Evolutionary conservation across 169 alveolate species (phyloP), one percentile per base, ranked within the genome.

Genomic region (Plasmodium falciparum): DNA sequence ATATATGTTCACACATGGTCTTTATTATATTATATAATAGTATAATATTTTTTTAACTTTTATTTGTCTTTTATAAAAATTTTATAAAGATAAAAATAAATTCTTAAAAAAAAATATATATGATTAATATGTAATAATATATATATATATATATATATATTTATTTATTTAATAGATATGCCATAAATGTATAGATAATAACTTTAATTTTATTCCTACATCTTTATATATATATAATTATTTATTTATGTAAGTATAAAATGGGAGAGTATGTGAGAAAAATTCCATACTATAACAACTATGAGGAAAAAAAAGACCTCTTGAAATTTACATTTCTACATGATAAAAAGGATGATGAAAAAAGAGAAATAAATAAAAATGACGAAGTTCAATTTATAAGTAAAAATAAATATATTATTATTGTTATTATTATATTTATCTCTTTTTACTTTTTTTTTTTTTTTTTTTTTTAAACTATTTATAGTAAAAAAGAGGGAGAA

Each of bases 241-340:
- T 2, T 39, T 39, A 39, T 39, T 39, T 39, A 39, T 39, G 47
- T 39, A 39, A 39, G 47, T 59, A 66, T 11, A 67, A 54, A 67
- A 80, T 80, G 90, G 90, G 73, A 17, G 90, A 80, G 22, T 80
- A 80, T 59, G 69, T 9, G 58, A 80, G 80, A 72, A 80, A 80
- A 67, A 52, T 80, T 24, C 90, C 90, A n/a, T 17, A 52, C 62
- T 80, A 26, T 80, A 80, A 80, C 50, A 80, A 80, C 39, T 80
- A 67, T 22, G 90, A 80, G 50, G 69, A 67, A 20, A 80, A 80
- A 52, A 67, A 80, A 54, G 90, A 80, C 66, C 63, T 80, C 26
- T n/a, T 80, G 52, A 80, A 80, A 80, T 80, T 52, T 80, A 5
- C 73, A 9, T 50, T 26, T 24, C 43, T 80, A 39, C 67, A 67